Evolutionary conservation across 208 protist species (phyloP).

Genomic region (Trypanosomatidae sp.): DNA sequence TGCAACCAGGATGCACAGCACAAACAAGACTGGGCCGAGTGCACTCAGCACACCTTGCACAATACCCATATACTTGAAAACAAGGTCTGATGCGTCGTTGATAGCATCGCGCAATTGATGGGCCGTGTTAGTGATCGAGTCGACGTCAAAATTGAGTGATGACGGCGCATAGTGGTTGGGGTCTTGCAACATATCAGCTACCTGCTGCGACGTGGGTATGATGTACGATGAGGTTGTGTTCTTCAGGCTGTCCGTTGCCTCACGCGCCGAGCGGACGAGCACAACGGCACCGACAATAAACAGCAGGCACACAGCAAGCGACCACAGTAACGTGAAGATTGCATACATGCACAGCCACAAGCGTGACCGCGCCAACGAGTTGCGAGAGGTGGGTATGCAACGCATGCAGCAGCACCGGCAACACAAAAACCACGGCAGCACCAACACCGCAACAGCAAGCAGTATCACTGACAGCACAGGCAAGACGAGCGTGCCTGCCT

Average conservation of each 20-base stretch:
- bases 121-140: constrained; percentile 22
- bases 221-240: constrained; percentile 30
- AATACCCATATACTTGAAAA: constrained; percentile 52
- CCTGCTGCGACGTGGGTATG: constrained; percentile 11
- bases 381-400: constrained; percentile 10
- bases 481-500: too few species aligned
- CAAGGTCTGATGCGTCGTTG: constrained; percentile 13
- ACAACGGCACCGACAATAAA: constrained; percentile 38
- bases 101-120: constrained; percentile 11
- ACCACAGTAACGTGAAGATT: constrained; percentile 23
- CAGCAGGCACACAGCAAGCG: constrained; percentile 32
- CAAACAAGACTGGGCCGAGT: constrained; percentile 28
- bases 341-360: constrained; percentile 67
- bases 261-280: constrained; percentile 10
- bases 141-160: constrained; percentile 10
- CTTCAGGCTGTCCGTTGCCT: constrained; percentile 14
- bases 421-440: constrained; percentile 42
- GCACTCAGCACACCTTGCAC: constrained; percentile 31
- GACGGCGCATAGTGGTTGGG: constrained; percentile 12
- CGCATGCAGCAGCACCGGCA: constrained; percentile 23
- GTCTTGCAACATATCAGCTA: constrained; percentile 19
- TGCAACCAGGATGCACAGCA: constrained; percentile 40
- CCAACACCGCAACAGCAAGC: constrained; percentile 32
- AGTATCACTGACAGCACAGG: constrained; percentile 31
- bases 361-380: constrained; percentile 7